phyloP scores from a whole-genome alignment of 192 early-diverging fungal genomes.

The Umbelopsis ramanniana region DNA sequence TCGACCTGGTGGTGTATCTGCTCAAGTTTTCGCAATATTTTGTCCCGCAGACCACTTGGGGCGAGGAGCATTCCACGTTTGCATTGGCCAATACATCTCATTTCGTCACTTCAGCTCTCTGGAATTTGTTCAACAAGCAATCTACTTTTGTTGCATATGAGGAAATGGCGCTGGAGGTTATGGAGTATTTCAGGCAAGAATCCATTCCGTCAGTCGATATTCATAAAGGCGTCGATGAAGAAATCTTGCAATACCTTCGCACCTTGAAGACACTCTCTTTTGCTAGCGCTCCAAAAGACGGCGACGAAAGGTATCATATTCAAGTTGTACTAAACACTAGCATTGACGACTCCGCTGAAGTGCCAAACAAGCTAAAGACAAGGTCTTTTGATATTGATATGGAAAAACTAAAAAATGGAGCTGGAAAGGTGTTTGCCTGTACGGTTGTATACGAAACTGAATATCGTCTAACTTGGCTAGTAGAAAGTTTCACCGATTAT shows the following conservation, averaged over 20 bases:
- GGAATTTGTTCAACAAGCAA: not conserved
- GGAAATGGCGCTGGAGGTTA: not conserved
- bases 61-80: not conserved
- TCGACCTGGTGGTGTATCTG: not conserved
- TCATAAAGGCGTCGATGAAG: not conserved
- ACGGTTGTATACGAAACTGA: not conserved
- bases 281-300: not conserved
- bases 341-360: not conserved
- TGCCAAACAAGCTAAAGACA: not conserved
- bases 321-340: not conserved
- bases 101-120: not conserved
- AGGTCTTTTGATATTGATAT: not conserved
- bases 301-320: not conserved
- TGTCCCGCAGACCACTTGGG: not conserved
- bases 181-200: not conserved
- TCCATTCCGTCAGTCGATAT: not conserved
- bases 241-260: constrained; percentile 8
- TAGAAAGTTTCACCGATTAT: not conserved
- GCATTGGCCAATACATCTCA: not conserved
- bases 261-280: not conserved
- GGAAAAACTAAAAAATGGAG: not conserved
- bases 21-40: not conserved
- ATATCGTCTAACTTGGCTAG: not conserved
- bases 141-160: not conserved
- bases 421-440: not conserved